These are phyloP conservation scores for Nelumbo lutea DNA, from an alignment of 164 flowering plant genomes.

Conservation along the genomic window DNA sequence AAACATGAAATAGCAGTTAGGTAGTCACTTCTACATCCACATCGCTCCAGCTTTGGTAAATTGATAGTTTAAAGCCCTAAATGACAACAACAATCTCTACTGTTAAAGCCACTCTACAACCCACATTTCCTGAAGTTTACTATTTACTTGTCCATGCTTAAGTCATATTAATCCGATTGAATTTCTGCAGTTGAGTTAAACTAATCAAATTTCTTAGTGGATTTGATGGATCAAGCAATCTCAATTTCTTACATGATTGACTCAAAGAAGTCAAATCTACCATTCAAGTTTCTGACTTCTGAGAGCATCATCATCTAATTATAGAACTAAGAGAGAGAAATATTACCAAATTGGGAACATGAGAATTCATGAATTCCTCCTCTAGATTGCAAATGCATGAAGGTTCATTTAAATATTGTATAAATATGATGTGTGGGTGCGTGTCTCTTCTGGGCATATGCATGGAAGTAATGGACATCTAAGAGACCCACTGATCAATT, in stretches of 20 bases:
- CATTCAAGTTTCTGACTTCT: background rate
- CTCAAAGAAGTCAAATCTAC: background rate
- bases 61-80: too few relatives aligned
- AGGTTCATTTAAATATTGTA: background rate
- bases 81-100: too few relatives aligned
- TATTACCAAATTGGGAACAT: slow-evolving; percentile 98
- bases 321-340: too few relatives aligned
- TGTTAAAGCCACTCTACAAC: too few relatives aligned
- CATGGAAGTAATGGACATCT: background rate
- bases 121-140: too few relatives aligned
- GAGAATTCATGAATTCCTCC: slow-evolving; percentile 99
- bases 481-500: too few relatives aligned
- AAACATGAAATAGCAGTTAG: too few relatives aligned
- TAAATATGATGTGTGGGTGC: background rate
- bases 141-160: background rate
- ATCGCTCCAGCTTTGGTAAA: too few relatives aligned
- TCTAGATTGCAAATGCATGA: slow-evolving; percentile 72
- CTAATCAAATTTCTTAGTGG: background rate
- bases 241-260: background rate
- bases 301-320: slow-evolving; percentile 12
- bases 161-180: background rate
- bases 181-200: background rate
- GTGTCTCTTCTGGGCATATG: background rate
- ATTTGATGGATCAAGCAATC: background rate
- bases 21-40: too few relatives aligned